phyloP scores from a whole-genome alignment of 106 monocot genomes.

The Gastrodia elata region DNA sequence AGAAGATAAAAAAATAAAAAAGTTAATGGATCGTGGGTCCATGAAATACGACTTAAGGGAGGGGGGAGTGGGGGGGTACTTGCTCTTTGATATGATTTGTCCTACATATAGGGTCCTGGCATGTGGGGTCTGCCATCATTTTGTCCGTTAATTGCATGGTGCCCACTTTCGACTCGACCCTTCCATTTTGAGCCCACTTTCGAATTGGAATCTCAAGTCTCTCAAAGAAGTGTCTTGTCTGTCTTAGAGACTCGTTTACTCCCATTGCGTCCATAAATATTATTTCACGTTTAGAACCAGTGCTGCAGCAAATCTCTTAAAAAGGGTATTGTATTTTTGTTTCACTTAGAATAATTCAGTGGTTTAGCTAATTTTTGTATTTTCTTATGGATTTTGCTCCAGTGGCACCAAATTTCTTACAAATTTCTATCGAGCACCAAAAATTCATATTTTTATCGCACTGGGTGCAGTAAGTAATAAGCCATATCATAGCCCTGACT shows the following conservation, averaged over 20 bases:
- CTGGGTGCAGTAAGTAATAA: too few relatives aligned
- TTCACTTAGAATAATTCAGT: too few relatives aligned
- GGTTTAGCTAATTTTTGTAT: too few relatives aligned
- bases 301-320: background rate
- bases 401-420: too few relatives aligned
- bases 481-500: too few relatives aligned
- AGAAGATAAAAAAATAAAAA: too few relatives aligned
- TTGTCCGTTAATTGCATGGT: slow-evolving; percentile 5
- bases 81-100: background rate
- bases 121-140: background rate
- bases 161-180: background rate
- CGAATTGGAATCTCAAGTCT: background rate
- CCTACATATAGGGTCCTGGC: background rate
- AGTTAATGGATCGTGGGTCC: background rate
- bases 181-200: background rate
- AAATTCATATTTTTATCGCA: too few relatives aligned
- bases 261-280: background rate
- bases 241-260: background rate
- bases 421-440: too few relatives aligned
- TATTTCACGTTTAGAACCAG: background rate
- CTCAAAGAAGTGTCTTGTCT: slow-evolving; percentile 4
- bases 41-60: too few relatives aligned
- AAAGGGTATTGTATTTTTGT: too few relatives aligned
- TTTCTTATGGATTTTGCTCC: too few relatives aligned
- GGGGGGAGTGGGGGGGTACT: background rate